Percentiles rank a stretch among this genome's conserved stretches.
These are phyloP conservation scores for Ilex aquifolium DNA, from an alignment of 257 asterid genomes.

Conservation along the genomic window DNA sequence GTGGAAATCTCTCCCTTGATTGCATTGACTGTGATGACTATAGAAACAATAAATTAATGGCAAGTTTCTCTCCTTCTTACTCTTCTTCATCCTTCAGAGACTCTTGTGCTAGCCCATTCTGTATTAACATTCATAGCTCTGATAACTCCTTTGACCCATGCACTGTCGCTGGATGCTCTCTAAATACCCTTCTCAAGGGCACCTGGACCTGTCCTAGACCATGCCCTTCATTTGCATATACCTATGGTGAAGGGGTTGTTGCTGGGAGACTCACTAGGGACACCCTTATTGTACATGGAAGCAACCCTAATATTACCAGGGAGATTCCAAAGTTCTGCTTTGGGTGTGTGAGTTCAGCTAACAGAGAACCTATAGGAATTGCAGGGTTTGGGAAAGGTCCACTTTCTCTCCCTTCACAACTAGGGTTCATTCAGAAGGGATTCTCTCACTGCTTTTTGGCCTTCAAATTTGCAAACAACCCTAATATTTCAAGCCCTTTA, in stretches of 20 bases:
- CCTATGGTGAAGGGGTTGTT: slow-evolving; percentile 58
- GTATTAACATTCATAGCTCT: slow-evolving; percentile 46
- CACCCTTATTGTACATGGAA: slow-evolving; percentile 38
- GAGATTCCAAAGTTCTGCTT: slow-evolving; percentile 45
- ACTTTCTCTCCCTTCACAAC: slow-evolving; percentile 66
- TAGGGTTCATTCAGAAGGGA: slow-evolving; percentile 62
- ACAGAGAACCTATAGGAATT: slow-evolving; percentile 67
- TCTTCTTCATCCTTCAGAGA: slow-evolving; percentile 51
- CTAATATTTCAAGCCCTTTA: slow-evolving; percentile 62
- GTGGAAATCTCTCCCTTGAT: slow-evolving; percentile 53
- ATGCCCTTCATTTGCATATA: slow-evolving; percentile 75
- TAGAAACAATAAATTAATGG: slow-evolving; percentile 22
- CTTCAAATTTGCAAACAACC: slow-evolving; percentile 59
- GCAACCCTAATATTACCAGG: slow-evolving; percentile 26
- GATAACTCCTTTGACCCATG: slow-evolving; percentile 56
- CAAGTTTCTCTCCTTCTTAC: slow-evolving; percentile 40
- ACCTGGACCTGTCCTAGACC: slow-evolving; percentile 44
- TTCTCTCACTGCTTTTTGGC: slow-evolving; percentile 78
- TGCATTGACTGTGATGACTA: slow-evolving; percentile 57
- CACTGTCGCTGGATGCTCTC: slow-evolving; percentile 49
- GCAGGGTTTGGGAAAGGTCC: slow-evolving; percentile 73
- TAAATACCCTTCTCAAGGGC: slow-evolving; percentile 35
- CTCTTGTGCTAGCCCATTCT: slow-evolving; percentile 42
- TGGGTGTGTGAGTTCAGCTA: slow-evolving; percentile 57
- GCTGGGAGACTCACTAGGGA: slow-evolving; percentile 56